Evolutionary conservation across 2,329 filamentous ascomycete species (phyloP).

Genomic region (Claviceps cyperi): DNA sequence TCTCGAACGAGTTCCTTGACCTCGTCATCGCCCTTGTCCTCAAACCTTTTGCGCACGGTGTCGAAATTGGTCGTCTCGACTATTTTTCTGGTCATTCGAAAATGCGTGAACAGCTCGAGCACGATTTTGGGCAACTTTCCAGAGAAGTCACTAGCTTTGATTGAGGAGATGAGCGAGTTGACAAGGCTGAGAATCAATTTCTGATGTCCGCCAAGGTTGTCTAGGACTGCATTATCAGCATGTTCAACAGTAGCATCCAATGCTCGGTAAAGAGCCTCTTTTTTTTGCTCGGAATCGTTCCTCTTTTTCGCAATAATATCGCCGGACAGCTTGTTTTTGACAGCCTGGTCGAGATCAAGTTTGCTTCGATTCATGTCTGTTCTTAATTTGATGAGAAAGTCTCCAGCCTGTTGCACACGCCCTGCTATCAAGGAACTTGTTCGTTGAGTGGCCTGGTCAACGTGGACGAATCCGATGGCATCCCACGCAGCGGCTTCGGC

Average conservation of each 20-base stretch:
- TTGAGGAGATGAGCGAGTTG: conserved; percentile 38
- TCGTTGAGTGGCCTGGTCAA: conserved; percentile 26
- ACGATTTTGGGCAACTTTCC: conserved; percentile 39
- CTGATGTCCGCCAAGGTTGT: conserved; percentile 42
- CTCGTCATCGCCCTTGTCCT: conserved; percentile 48
- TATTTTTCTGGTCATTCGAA: conserved; percentile 47
- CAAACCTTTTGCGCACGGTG: conserved; percentile 47
- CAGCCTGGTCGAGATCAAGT: conserved; percentile 27
- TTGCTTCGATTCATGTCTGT: conserved; percentile 33
- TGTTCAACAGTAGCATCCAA: conserved; percentile 39
- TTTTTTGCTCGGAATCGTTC: conserved; percentile 27
- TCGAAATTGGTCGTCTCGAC: conserved; percentile 52
- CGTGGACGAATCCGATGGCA: conserved; percentile 32
- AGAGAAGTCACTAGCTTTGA: conserved; percentile 36
- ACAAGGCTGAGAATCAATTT: conserved; percentile 42
- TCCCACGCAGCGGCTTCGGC: conserved; percentile 39
- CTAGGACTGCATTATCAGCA: conserved; percentile 40
- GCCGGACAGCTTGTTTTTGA: conserved; percentile 26
- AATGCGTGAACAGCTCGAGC: conserved; percentile 45
- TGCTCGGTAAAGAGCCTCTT: conserved; percentile 34
- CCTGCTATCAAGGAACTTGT: conserved; percentile 27
- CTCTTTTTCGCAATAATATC: conserved; percentile 23
- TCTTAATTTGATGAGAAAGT: conserved; percentile 33
- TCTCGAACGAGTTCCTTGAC: conserved; percentile 46
- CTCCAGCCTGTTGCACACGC: conserved; percentile 36